phyloP scores from a whole-genome alignment of 2,329 filamentous ascomycete species.

The Talaromyces sp. region DNA sequence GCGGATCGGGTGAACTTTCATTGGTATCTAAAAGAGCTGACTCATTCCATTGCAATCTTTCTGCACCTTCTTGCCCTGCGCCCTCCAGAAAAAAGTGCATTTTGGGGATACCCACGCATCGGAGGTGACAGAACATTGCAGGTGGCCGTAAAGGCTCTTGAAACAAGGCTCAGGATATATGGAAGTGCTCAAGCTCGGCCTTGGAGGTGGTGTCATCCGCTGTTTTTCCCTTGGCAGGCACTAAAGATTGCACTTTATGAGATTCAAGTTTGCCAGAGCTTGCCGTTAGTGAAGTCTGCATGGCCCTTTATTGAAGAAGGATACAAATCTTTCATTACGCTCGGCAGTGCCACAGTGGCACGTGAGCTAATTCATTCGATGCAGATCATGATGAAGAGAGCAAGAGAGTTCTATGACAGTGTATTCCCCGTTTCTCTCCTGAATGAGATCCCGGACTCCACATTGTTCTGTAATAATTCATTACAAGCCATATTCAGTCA shows the following conservation, averaged over 20 bases:
- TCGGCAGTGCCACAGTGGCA: neutral
- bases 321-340: neutral
- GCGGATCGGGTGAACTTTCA: neutral
- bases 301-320: neutral
- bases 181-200: neutral
- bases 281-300: neutral
- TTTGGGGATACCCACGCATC: neutral
- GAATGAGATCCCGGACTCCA: neutral
- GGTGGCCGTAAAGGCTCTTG: neutral
- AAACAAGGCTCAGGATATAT: neutral
- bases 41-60: neutral
- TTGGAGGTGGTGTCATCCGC: neutral
- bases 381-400: neutral
- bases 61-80: neutral
- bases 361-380: neutral
- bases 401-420: neutral
- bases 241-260: neutral
- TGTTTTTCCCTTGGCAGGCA: neutral
- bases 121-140: neutral
- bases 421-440: neutral
- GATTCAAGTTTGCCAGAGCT: neutral
- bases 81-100: neutral
- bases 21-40: neutral
- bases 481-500: neutral
- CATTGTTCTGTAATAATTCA: neutral